These are phyloP conservation scores for Saraca asoca DNA, from an alignment of 331 rosid species.

Conservation along the genomic window DNA sequence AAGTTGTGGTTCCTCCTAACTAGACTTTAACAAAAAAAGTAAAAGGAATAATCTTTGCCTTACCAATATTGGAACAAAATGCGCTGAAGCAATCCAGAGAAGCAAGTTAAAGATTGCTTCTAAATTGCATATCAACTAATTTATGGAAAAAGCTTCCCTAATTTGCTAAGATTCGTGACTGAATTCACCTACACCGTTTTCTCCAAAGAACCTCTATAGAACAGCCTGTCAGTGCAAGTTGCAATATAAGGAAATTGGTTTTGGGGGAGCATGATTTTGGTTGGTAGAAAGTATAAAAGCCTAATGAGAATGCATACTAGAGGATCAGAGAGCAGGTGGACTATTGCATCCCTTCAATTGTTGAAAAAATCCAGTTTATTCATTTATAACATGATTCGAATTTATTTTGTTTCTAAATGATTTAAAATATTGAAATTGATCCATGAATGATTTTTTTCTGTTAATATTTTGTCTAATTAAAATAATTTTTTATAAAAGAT, in stretches of 20 bases:
- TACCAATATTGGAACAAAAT: neutral
- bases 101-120: slow-evolving; percentile 26
- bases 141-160: slow-evolving; percentile 4
- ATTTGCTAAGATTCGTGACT: slow-evolving; percentile 7
- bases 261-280: slow-evolving; percentile 27
- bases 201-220: neutral
- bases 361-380: too few species aligned
- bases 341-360: too few species aligned
- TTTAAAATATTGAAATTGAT: too few species aligned
- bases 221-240: slow-evolving; percentile 25
- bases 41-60: too few species aligned
- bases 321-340: neutral
- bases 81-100: slow-evolving; percentile 28
- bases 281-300: slow-evolving; percentile 24
- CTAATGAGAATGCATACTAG: slow-evolving; percentile 26
- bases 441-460: too few species aligned
- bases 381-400: too few species aligned
- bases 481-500: too few species aligned
- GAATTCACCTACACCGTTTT: neutral
- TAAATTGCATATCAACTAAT: slow-evolving; percentile 26
- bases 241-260: slow-evolving; percentile 24
- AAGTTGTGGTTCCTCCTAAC: slow-evolving; percentile 28
- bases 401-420: too few species aligned
- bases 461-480: too few species aligned
- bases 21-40: neutral